Percentiles rank a stretch among this genome's conserved stretches.
These are phyloP conservation scores for Graphiopsis chlorocephala DNA, from an alignment of 2,329 filamentous ascomycete genomes.

Conservation along the genomic window DNA sequence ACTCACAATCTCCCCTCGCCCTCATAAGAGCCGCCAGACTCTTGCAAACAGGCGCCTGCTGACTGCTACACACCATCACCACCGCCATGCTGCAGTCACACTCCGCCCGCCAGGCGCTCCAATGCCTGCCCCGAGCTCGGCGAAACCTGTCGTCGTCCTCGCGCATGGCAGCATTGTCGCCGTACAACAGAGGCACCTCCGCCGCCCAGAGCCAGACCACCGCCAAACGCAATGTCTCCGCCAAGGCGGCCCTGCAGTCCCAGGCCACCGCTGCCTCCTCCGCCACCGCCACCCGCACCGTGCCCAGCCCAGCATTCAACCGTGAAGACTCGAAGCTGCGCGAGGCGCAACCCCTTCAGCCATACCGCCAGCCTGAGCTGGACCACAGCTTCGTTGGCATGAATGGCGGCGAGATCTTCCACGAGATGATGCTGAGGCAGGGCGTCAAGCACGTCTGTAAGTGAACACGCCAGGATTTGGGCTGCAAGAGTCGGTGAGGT, in stretches of 20 bases:
- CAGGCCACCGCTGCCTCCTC: constrained; percentile 41
- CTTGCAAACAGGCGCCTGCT: constrained; percentile 4
- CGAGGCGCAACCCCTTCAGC: constrained; percentile 46
- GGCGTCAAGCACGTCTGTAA: constrained; percentile 90
- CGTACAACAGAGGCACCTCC: constrained; percentile 35
- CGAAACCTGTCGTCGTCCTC: constrained; percentile 42
- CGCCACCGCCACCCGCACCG: constrained; percentile 37
- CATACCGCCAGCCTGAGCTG: constrained; percentile 49
- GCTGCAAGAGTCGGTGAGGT: constrained; percentile 7
- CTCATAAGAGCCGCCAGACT: constrained; percentile 2
- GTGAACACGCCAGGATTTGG: constrained; percentile 41
- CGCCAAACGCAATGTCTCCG: constrained; percentile 35
- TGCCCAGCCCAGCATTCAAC: constrained; percentile 51
- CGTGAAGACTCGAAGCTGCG: constrained; percentile 37
- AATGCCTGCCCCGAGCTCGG: constrained; percentile 40
- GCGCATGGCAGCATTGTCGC: constrained; percentile 42
- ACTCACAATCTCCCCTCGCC: background rate
- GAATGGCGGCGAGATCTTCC: constrained; percentile 94
- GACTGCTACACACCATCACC: background rate
- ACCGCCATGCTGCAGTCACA: constrained; percentile 32
- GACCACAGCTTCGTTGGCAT: constrained; percentile 78
- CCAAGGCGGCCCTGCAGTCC: constrained; percentile 44
- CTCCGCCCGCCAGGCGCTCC: constrained; percentile 37
- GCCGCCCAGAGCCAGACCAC: constrained; percentile 24
- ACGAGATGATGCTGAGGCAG: constrained; percentile 97